Base-by-base conservation (phyloP, 2,329 filamentous ascomycete species). In the Epicoccum sorghinum region DNA sequence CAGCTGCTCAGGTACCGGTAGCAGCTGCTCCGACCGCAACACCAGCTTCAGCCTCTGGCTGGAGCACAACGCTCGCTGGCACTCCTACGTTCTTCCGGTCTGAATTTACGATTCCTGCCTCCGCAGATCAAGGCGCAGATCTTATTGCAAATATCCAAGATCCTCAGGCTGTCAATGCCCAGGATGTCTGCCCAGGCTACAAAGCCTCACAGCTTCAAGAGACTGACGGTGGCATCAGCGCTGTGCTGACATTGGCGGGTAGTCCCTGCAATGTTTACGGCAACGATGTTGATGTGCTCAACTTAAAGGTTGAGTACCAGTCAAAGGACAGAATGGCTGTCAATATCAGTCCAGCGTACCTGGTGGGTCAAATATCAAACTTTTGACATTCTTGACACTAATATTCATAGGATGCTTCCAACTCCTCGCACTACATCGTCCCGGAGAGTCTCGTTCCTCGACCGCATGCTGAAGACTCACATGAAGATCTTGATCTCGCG, bases 241-340 rank as follows among this genome's bases (percentile, higher is more conserved):
- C 83, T 7, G 78, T 74, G 4, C 65, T 86, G 62, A 75, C 64
- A 0, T 68, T 86, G 47, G 82, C 82, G 33, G 84, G 83, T 3
- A 61, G 76, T 22, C 69, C 83, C 27, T 86, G 91, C 78, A 89
- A 93, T 72, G 83, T 86, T 22, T 96, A 93, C 60, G 91, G 91
- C 0, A 88, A 82, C 7, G 91, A 96, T 68, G 78, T 96, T 25
- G 80, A 86, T 23, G 77, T 82, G 4, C 77, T 96, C 43, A 82
- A 80, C 32, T 77, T 96, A 29, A 82, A 84, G 3, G 87, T 95
- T 10, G 83, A 87, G 65, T 88, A 87, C 61, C 86, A 90, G 68
- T 81, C 83, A 4, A 74, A 76, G 13, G 83, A 90, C 62, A 82
- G 89, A 1, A 73, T 95, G 36, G 86, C 88, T 50, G 79, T 95